Conservation (phyloP, 2,329 filamentous ascomycete species). For the Penicillium sp. region DNA sequence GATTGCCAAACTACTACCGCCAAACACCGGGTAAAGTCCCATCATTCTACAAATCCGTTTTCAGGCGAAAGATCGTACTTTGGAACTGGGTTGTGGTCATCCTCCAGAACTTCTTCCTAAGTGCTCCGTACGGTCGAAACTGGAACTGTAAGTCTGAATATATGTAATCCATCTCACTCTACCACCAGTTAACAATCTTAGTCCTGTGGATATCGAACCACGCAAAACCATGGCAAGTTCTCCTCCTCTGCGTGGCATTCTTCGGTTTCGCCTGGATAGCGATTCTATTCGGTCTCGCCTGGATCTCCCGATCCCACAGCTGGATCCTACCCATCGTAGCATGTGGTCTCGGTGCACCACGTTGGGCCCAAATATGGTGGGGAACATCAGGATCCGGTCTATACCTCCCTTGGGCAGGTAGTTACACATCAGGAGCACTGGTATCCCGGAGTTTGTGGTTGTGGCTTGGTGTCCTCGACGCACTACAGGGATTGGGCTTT, state of each 20-base stretch:
- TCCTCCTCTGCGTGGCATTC: constrained; percentile 51
- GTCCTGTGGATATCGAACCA: constrained; percentile 61
- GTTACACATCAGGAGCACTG: constrained; percentile 55
- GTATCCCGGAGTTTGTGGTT: constrained; percentile 63
- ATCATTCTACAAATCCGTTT: constrained; percentile 64
- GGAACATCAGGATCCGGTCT: constrained; percentile 60
- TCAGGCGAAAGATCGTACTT: constrained; percentile 64
- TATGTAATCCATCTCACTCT: neutral
- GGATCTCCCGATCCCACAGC: constrained; percentile 60
- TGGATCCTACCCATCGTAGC: constrained; percentile 70
- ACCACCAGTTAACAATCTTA: constrained; percentile 11
- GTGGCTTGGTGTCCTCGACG: constrained; percentile 67
- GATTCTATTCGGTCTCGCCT: constrained; percentile 49
- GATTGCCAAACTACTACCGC: constrained; percentile 68
- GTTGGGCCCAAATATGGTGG: constrained; percentile 71
- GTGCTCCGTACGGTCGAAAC: constrained; percentile 66
- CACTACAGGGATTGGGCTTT: constrained; percentile 65
- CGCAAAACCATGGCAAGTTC: constrained; percentile 58
- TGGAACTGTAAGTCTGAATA: constrained; percentile 54
- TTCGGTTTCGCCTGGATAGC: constrained; percentile 59
- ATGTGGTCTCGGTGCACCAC: constrained; percentile 63
- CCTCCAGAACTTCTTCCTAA: constrained; percentile 68
- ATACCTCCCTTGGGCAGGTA: constrained; percentile 64
- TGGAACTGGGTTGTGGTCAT: constrained; percentile 68
- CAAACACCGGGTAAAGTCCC: constrained; percentile 64